Evolutionary conservation across 2,329 filamentous ascomycete genomes (phyloP), one percentile per base, ranked within the genome.

Genomic region (Penicillium sp.): DNA sequence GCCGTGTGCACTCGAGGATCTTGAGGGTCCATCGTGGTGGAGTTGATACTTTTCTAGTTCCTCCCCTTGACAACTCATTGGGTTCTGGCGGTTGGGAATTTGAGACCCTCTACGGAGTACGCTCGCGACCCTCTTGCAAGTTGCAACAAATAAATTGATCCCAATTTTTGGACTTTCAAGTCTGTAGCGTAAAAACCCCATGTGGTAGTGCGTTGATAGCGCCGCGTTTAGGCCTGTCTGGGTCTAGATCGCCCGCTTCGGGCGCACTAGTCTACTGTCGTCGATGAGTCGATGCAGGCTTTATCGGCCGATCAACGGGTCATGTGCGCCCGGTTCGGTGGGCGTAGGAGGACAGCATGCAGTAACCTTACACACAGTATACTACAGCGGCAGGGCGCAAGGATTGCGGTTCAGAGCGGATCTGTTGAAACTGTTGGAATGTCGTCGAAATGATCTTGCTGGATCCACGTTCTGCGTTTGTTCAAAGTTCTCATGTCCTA

Each of bases 251-350:
- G 53, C 31, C 57, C 54, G 22, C 53, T 53, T 56, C 15, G 20
- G 35, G 17, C 15, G 31, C 25, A 43, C 17, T 48, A 53, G 47
- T 51, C 17, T 28, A n/a, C 2, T 12, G 41, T 28, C 25, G 25
- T 28, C 25, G 25, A 28, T 28, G 25, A 43, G 38, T 28, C 14
- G 31, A 28, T 56, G 42, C 35, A 48, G 15, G 42, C 31, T 57
- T 43, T 60, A 53, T 55, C 42, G 58, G 58, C 48, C 58, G 58
- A 60, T 60, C 58, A 37, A 39, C 51, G 57, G 53, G 54, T 57
- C 58, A 60, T 54, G 53, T 59, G 58, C 41, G 37, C 52, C 34
- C 17, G 37, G 28, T 28, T 28, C 45, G n/a, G 25, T 25, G 20
- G 14, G 22, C 20, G 42, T 15, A 22, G 22, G 7, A 3, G 42